Percentiles rank a stretch among this genome's conserved stretches.
phyloP scores from a whole-genome alignment of 352 stramenopile genomes.

The Phytophthora pseudosyringae region DNA sequence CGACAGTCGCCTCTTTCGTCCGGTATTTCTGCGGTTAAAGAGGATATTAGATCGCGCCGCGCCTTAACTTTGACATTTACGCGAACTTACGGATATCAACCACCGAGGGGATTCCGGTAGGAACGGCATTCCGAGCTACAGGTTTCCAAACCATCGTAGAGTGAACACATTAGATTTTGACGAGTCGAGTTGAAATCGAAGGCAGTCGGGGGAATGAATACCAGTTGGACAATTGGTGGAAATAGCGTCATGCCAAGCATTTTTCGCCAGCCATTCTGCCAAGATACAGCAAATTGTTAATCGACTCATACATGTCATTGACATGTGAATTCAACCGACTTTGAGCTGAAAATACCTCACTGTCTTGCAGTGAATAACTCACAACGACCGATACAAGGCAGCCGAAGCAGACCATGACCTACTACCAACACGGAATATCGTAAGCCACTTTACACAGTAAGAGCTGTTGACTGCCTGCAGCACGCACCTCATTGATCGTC shows the following conservation, averaged over 20 bases:
- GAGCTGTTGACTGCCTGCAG: not conserved
- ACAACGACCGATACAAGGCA: slow-evolving; percentile 70
- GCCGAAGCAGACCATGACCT: slow-evolving; percentile 78
- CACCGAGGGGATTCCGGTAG: slow-evolving; percentile 73
- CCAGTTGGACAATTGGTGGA: slow-evolving; percentile 69
- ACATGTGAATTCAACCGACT: not conserved
- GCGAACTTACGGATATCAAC: slow-evolving; percentile 54
- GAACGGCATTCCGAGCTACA: slow-evolving; percentile 69
- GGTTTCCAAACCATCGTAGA: not conserved
- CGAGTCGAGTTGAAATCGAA: not conserved
- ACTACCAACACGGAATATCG: not conserved
- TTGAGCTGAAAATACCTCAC: slow-evolving; percentile 17
- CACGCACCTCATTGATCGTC: slow-evolving; percentile 63
- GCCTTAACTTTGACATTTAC: not conserved
- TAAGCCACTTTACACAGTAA: not conserved
- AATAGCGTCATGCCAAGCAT: slow-evolving; percentile 71
- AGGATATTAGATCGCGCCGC: not conserved
- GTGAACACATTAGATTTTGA: not conserved
- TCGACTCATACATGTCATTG: not conserved
- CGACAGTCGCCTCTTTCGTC: slow-evolving; percentile 46
- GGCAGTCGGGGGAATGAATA: slow-evolving; percentile 11
- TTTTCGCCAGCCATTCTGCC: slow-evolving; percentile 59
- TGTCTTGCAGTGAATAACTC: slow-evolving; percentile 48
- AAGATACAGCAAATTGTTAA: not conserved
- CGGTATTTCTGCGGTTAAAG: slow-evolving; percentile 48